Conservation (phyloP, 306 rosid genomes). For the Medicago truncatula region DNA sequence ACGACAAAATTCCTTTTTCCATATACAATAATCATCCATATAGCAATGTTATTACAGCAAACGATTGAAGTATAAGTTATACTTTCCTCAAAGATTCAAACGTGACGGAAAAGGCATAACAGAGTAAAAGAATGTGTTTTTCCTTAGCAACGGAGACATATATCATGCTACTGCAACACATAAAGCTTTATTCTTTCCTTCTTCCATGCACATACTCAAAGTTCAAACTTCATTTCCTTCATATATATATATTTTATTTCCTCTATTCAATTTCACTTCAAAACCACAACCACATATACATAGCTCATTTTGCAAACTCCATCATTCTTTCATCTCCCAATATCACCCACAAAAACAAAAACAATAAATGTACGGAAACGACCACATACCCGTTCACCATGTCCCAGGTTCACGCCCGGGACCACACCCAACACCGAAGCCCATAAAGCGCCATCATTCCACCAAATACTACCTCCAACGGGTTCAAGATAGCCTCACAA, state of each 20-base stretch:
- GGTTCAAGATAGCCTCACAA: conserved; percentile 81
- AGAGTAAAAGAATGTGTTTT: background rate
- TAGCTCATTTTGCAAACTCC: conserved; percentile 24
- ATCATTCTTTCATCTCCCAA: conserved; percentile 26
- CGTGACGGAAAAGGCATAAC: conserved; percentile 23
- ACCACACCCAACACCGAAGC: conserved; percentile 33
- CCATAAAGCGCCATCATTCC: conserved; percentile 64
- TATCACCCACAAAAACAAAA: background rate
- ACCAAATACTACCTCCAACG: conserved; percentile 69
- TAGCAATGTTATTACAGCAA: background rate
- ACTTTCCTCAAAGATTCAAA: conserved; percentile 37
- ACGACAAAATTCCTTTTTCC: no score
- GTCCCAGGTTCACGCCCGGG: conserved; percentile 25
- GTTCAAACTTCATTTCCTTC: conserved; percentile 33
- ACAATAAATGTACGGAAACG: conserved; percentile 43
- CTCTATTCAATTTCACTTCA: conserved; percentile 44
- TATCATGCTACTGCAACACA: conserved; percentile 34
- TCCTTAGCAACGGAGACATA: conserved; percentile 22
- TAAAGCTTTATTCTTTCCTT: conserved; percentile 72
- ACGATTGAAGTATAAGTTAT: background rate
- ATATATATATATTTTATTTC: background rate
- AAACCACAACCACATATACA: background rate
- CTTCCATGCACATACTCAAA: conserved; percentile 53
- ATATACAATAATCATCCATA: background rate
- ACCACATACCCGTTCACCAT: conserved; percentile 51